Base-by-base conservation (phyloP, 2,329 filamentous ascomycete genomes). In the Cyphellophora attinorum region DNA sequence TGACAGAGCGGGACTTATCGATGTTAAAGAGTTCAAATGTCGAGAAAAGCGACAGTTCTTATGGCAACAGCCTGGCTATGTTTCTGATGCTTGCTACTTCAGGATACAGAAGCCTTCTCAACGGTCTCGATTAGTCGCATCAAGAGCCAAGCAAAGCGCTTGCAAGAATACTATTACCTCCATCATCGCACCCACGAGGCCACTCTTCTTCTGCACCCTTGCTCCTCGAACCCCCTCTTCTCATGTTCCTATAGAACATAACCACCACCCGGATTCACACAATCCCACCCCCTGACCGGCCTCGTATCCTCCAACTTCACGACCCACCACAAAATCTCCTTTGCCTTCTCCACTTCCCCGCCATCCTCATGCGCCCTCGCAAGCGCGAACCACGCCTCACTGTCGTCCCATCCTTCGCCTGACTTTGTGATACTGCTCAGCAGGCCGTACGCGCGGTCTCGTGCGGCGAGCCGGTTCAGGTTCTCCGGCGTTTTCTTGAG, bases 321-420 rank as follows among this genome's bases (percentile, higher is more conserved):
- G 50, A 88, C 93, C 86, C 89, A 96, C 91, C 91, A 96, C 5
- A 96, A 69, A 29, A 88, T 85, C 48, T 91, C 82, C 62, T 88
- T 93, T 11, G 91, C 82, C 64, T 89, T 93, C 23, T 91, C 83
- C 2, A 76, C 60, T 62, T 94, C 84, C 0, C 81, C 83, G 38
- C 84, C 83, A 53, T 86, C 76, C 58, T 98, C 91, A 52, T 95
- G 84, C 6, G 85, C 86, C 43, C 85, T 70, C 1, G 86, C 84
- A 19, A 98, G 71, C 4, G 81, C 75, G 52, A 85, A 89, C 91
- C 91, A 98, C 4, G 89, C 91, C 54, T 96, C 91, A 0, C 84
- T 79, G 55, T 81, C 75, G 58, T 95, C 89, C 91, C 91, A 98
- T 0, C 85, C 84, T 10, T 68, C 70, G 6, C 89, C 89, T 6